Base-by-base conservation (phyloP, 345 rosid genomes). In the Psidium guajava region DNA sequence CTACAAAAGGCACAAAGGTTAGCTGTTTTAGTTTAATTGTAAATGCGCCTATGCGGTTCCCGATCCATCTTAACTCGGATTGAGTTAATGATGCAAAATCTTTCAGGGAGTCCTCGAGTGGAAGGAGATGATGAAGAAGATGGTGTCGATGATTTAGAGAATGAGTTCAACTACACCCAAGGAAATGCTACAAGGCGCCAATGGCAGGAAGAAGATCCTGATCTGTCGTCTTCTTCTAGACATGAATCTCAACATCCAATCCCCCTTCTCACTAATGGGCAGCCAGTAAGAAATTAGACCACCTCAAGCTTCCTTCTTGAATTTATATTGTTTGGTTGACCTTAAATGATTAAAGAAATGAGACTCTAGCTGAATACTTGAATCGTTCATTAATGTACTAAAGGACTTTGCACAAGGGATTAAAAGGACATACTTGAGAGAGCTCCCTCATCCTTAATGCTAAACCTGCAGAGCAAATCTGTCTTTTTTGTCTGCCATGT, bases 101-200 rank as follows among this genome's bases (percentile, higher is more conserved):
- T 28, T 88, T 50, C 89, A 98, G 99, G 99, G 90, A 92, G 99
- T 89, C 92, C 95, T 83, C 96, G 98, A 84, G 99, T 98, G 81
- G 96, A 94, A 69, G 99, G 99, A 77, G 99, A 98, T 86, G 99
- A 98, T 74, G 99, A 98, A 81, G 99, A 98, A 90, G 98, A 98
- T 87, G 99, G 93, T 82, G 93, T 95, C 85, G 99, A 98, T 91
- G 99, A 98, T 91, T 86, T 98, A 49, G 99, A 95, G 91, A 95
- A 98, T 84, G 99, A 98, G 92, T 95, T 98, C 86, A 91, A 89
- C 87, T 95, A 96, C 90, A 82, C 92, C 74, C 97, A 92, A 83
- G 94, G 94, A 85, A 91, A 87, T 90, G 91, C 92, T 87, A 88
- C 91, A 21, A 92, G 96, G 87, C 93, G 87, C 83, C 98, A 88